Percentiles rank a stretch among this genome's conserved stretches.
phyloP scores from a whole-genome alignment of 2,329 filamentous ascomycete species.

The Phyllosticta paracitricarpa region DNA sequence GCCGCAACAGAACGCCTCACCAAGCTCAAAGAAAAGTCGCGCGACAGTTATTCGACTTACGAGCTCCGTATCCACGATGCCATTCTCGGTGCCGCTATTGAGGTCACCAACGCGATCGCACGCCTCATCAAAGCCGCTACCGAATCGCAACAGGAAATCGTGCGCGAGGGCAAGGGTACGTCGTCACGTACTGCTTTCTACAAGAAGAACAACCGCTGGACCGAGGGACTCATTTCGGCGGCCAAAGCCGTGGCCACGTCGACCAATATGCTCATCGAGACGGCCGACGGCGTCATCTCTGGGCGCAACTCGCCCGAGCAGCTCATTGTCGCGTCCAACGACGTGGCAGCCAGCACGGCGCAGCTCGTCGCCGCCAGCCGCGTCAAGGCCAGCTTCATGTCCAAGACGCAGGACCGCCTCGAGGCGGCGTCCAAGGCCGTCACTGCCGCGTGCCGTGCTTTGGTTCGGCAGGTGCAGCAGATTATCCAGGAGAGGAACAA shows the following conservation, averaged over 20 bases:
- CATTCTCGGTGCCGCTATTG: slow-evolving; percentile 84
- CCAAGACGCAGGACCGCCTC: slow-evolving; percentile 84
- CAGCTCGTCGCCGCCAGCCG: slow-evolving; percentile 91
- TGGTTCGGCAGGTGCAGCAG: slow-evolving; percentile 87
- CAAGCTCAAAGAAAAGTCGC: slow-evolving; percentile 92
- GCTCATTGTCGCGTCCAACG: slow-evolving; percentile 93
- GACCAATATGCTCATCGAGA: slow-evolving; percentile 95
- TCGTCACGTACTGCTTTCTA: slow-evolving; percentile 90
- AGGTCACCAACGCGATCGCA: slow-evolving; percentile 88
- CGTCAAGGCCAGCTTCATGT: slow-evolving; percentile 98
- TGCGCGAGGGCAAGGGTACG: slow-evolving; percentile 79
- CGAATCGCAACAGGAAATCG: slow-evolving; percentile 89
- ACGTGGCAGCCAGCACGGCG: slow-evolving; percentile 90
- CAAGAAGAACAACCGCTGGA: slow-evolving; percentile 99
- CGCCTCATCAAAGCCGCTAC: slow-evolving; percentile 93
- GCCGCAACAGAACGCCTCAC: slow-evolving; percentile 80
- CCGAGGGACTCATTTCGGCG: slow-evolving; percentile 90
- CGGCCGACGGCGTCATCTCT: slow-evolving; percentile 87
- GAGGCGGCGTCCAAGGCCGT: slow-evolving; percentile 91
- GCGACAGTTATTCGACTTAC: slow-evolving; percentile 90
- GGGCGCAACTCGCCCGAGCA: slow-evolving; percentile 91
- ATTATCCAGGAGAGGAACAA: slow-evolving; percentile 83
- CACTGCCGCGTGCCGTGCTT: slow-evolving; percentile 71
- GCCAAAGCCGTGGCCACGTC: slow-evolving; percentile 91
- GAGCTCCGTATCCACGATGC: slow-evolving; percentile 93